A percentile compares a stretch with the other conserved stretches of the same genome.
These are phyloP conservation scores for Xylariaceae sp. DNA, from an alignment of 2,329 filamentous ascomycete genomes.

Conservation along the genomic window DNA sequence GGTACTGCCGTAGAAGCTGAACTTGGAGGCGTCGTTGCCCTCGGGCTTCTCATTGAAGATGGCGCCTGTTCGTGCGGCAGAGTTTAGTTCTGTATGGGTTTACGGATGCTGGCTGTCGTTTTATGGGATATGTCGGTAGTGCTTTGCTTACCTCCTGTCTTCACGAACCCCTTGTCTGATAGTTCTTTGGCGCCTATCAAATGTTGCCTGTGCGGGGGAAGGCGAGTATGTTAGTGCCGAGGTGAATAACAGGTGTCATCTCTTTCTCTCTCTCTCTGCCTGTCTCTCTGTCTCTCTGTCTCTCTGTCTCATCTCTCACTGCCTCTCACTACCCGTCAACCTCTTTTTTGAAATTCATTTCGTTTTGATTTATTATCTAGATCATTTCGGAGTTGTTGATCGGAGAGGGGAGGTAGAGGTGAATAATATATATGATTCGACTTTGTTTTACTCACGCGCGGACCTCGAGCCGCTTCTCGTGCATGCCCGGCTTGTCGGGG, in stretches of 20 bases:
- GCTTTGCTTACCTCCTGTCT: constrained; percentile 55
- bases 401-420: too few relatives aligned
- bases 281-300: too few relatives aligned
- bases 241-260: neutral
- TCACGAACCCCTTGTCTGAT: constrained; percentile 51
- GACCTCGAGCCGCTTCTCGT: constrained; percentile 57
- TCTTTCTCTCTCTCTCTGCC: neutral
- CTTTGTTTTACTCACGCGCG: constrained; percentile 42
- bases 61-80: constrained; percentile 44
- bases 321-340: too few relatives aligned
- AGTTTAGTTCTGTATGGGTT: neutral
- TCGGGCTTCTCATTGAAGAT: constrained; percentile 60
- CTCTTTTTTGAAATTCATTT: too few relatives aligned
- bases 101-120: neutral
- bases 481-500: constrained; percentile 57
- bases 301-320: too few relatives aligned
- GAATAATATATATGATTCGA: neutral
- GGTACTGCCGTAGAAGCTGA: constrained; percentile 67
- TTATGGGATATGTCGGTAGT: neutral
- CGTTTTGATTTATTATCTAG: too few relatives aligned
- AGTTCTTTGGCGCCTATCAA: constrained; percentile 49
- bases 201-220: constrained; percentile 37
- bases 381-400: neutral
- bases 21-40: constrained; percentile 50
- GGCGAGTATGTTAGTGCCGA: neutral